Evolutionary conservation across 208 protist genomes (phyloP).

Genomic region (Phytomonas sp.): DNA sequence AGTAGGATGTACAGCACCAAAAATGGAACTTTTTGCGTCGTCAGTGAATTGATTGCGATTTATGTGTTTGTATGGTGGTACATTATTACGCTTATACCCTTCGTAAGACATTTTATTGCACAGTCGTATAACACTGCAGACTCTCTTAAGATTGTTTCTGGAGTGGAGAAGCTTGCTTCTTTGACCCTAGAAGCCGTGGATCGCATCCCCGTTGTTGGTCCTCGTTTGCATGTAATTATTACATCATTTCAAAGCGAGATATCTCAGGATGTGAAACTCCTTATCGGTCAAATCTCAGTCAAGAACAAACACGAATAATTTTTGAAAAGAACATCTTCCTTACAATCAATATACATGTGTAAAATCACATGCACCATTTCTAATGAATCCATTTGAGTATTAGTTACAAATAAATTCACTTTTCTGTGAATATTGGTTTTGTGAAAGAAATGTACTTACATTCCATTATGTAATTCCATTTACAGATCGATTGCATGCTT

Average conservation of each 20-base stretch:
- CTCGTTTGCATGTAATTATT: neutral
- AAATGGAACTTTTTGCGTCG: neutral
- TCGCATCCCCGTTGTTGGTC: neutral
- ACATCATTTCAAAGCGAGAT: neutral
- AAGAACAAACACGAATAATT: neutral
- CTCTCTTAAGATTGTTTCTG: neutral
- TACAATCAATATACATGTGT: neutral
- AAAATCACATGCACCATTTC: neutral
- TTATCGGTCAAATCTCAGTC: neutral
- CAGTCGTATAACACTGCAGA: neutral
- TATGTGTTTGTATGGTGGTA: slow-evolving; percentile 1
- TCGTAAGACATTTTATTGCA: neutral
- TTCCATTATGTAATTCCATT: neutral
- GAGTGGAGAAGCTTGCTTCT: neutral
- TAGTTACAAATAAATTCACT: neutral
- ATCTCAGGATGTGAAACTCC: neutral
- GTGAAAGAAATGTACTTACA: neutral
- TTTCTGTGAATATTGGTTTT: neutral
- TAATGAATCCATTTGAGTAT: neutral
- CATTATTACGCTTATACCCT: neutral
- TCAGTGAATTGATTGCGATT: neutral
- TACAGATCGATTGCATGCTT: neutral
- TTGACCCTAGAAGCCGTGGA: neutral
- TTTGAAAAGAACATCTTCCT: neutral
- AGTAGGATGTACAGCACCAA: neutral